phyloP scores from a whole-genome alignment of 2,329 filamentous ascomycete species.

The Chrysoporthe cubensis region DNA sequence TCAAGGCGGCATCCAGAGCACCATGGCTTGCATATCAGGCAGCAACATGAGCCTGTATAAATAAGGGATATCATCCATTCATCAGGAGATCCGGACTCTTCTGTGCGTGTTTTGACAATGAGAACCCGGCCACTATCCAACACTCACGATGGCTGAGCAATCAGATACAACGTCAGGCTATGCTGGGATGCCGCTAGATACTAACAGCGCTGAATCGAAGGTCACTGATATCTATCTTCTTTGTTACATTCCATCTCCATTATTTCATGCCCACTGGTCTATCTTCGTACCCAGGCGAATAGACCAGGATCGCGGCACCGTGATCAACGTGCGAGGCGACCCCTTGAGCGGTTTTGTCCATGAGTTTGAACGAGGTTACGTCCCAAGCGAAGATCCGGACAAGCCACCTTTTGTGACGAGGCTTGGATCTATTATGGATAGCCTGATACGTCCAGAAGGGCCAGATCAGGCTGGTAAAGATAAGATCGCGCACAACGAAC shows the following conservation, averaged over 20 bases:
- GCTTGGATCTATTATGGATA: background rate
- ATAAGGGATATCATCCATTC: background rate
- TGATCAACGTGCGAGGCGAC: constrained; percentile 20
- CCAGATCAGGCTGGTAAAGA: background rate
- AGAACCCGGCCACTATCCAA: no score
- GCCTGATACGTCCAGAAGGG: no score
- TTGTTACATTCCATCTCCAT: constrained; percentile 19
- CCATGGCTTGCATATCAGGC: background rate
- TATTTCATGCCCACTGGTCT: constrained; percentile 23
- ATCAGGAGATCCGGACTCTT: no score
- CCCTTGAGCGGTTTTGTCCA: constrained; percentile 19
- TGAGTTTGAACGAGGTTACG: constrained; percentile 22
- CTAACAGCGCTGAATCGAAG: no score
- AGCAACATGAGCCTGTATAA: constrained; percentile 4
- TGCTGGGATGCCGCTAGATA: no score
- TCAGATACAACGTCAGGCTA: no score
- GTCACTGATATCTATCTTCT: constrained; percentile 13
- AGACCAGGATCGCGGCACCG: constrained; percentile 8
- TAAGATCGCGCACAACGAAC: background rate
- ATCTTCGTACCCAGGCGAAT: constrained; percentile 10
- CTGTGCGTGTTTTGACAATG: no score
- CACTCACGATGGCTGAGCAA: no score
- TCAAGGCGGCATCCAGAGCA: background rate
- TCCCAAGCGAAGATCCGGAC: constrained; percentile 13
- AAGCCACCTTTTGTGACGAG: constrained; percentile 12